Percentiles rank a stretch among this genome's conserved stretches.
Conservation (phyloP, 169 alveolate species). For the Cryptosporidium canis region DNA sequence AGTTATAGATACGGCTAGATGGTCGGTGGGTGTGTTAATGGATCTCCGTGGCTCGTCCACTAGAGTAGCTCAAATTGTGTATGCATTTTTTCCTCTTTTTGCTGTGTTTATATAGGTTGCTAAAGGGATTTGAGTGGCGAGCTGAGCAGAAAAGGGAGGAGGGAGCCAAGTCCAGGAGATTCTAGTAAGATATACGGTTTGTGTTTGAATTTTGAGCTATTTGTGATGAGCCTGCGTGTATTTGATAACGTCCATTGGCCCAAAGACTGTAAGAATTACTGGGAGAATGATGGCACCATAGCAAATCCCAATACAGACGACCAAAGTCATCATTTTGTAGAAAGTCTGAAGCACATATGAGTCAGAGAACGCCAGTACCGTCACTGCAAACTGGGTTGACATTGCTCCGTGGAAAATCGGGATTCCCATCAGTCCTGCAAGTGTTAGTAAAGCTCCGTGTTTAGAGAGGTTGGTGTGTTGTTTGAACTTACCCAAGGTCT, state of each 20-base stretch:
- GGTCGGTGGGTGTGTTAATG: no score
- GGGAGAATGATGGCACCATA: conserved; percentile 72
- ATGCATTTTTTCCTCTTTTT: no score
- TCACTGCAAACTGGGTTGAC: conserved; percentile 83
- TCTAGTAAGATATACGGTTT: background rate
- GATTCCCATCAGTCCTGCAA: conserved; percentile 78
- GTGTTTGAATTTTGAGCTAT: background rate
- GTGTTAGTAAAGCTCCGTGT: background rate
- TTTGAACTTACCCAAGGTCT: conserved; percentile 78
- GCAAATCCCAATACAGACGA: conserved; percentile 72
- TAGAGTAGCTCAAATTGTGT: no score
- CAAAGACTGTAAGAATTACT: conserved; percentile 61
- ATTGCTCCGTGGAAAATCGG: conserved; percentile 86
- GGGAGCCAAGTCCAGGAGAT: no score
- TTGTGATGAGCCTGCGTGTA: conserved; percentile 48
- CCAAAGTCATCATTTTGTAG: conserved; percentile 84
- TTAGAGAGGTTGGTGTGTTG: background rate
- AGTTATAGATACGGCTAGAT: no score
- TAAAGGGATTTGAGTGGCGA: no score
- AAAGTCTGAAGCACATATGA: conserved; percentile 81
- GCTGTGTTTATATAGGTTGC: no score
- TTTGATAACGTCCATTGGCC: conserved; percentile 72
- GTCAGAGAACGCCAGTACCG: conserved; percentile 80
- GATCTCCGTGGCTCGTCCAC: no score
- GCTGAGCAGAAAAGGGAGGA: no score